A percentile compares a stretch with the other conserved stretches of the same genome.
Evolutionary conservation across 345 rosid species (phyloP).

Genomic region (Eucalyptus globulus): DNA sequence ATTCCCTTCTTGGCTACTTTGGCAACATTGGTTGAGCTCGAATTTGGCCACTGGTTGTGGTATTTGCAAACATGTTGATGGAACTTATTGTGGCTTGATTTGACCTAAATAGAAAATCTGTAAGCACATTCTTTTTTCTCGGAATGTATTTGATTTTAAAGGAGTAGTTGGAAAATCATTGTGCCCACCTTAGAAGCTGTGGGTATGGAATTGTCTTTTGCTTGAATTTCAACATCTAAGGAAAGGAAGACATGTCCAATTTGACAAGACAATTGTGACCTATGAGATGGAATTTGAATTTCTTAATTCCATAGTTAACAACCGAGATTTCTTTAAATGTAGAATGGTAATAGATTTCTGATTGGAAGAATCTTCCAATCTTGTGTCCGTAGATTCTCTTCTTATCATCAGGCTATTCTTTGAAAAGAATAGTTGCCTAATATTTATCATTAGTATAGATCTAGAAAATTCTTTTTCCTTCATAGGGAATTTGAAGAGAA

Average conservation of each 20-base stretch:
- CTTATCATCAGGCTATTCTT: rapidly evolving
- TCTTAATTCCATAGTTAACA: neutral
- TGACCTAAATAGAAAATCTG: neutral
- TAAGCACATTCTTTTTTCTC: neutral
- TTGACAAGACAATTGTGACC: neutral
- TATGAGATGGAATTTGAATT: neutral
- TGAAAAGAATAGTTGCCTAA: too few species aligned
- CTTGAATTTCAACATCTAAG: neutral
- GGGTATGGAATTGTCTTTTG: neutral
- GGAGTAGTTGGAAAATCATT: neutral
- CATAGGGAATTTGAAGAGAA: too few species aligned
- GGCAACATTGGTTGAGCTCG: too few species aligned
- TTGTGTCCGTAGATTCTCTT: neutral
- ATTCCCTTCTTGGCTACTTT: too few species aligned
- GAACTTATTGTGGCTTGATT: neutral
- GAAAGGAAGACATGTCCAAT: neutral
- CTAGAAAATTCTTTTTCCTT: neutral
- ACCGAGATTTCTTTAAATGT: neutral
- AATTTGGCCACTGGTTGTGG: too few species aligned
- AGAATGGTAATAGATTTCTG: too few species aligned
- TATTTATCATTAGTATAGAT: neutral
- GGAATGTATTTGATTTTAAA: too few species aligned
- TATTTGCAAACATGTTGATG: neutral
- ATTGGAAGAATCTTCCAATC: neutral
- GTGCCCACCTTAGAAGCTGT: neutral